phyloP scores from a whole-genome alignment of 2,329 filamentous ascomycete species.

The Mariannaea sp. region DNA sequence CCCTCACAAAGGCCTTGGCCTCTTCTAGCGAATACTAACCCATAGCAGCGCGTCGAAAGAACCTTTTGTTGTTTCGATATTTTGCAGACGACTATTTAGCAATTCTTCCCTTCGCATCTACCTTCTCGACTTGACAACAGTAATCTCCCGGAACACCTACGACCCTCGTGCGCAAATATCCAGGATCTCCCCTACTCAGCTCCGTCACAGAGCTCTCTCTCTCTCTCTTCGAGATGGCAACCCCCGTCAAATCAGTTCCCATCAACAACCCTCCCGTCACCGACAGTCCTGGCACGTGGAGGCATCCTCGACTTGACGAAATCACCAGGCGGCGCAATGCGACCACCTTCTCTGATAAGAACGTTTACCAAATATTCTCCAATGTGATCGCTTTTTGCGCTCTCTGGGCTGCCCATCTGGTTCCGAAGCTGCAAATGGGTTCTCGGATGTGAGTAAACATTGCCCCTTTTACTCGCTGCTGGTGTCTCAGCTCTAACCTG shows the following conservation, averaged over 20 bases:
- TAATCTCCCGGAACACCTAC: not conserved
- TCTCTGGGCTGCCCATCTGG: constrained; percentile 45
- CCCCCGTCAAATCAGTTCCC: constrained; percentile 30
- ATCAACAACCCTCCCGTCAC: constrained; percentile 42
- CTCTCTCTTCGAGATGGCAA: constrained; percentile 37
- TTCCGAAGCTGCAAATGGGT: constrained; percentile 44
- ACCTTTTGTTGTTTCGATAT: constrained; percentile 8
- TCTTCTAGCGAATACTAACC: constrained; percentile 41
- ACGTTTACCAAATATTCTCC: constrained; percentile 70
- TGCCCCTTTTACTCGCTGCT: constrained; percentile 10
- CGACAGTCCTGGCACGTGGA: constrained; percentile 80
- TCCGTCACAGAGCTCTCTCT: not conserved
- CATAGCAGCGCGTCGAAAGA: constrained; percentile 23
- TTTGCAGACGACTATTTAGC: not conserved
- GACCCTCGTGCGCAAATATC: not conserved
- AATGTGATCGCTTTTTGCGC: constrained; percentile 60
- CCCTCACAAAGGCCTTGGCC: constrained; percentile 41
- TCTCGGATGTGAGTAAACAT: constrained; percentile 46
- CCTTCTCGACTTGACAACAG: constrained; percentile 3
- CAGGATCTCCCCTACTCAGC: not conserved
- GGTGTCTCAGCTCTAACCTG: constrained; percentile 28
- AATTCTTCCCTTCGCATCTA: not conserved
- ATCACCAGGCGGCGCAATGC: constrained; percentile 81
- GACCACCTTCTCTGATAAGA: constrained; percentile 77
- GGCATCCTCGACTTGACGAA: constrained; percentile 86